Conservation (phyloP, 305 asterid species). For the Fraxinus ornus region DNA sequence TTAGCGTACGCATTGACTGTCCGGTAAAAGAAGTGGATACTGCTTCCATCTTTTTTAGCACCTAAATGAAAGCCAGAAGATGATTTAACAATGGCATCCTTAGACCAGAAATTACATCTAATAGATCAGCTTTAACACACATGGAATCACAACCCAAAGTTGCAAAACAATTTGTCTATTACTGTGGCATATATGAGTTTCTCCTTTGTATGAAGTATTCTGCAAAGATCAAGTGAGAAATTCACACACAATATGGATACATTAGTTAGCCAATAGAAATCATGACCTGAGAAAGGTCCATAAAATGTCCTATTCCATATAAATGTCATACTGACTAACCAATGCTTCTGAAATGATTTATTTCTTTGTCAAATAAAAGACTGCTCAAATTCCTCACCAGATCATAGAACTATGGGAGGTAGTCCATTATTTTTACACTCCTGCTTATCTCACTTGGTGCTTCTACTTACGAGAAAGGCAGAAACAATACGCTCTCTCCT, state of each 20-base stretch:
- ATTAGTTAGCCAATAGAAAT: not conserved
- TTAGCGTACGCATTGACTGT: slow-evolving; percentile 65
- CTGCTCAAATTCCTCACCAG: not conserved
- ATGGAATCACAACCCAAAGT: not conserved
- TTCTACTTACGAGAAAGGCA: not conserved
- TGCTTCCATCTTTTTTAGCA: slow-evolving; percentile 79
- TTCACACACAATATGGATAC: not conserved
- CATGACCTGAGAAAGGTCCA: not conserved
- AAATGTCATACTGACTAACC: not conserved
- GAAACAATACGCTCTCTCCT: not conserved
- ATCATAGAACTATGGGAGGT: not conserved
- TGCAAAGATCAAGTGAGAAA: not conserved
- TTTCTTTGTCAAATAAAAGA: not conserved
- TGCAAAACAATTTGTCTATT: not conserved
- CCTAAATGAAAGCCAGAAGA: slow-evolving; percentile 44
- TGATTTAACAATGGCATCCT: not conserved
- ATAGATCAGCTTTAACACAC: not conserved
- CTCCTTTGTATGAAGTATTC: not conserved
- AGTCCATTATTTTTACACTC: not conserved
- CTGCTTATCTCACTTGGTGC: not conserved
- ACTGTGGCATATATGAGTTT: not conserved
- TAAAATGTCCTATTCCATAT: not conserved
- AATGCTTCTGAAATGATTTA: not conserved
- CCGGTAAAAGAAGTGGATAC: slow-evolving; percentile 66
- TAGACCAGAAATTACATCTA: slow-evolving; percentile 7